phyloP scores from a whole-genome alignment of 768 basidiomycete species.

The Mycena albidolilacea region DNA sequence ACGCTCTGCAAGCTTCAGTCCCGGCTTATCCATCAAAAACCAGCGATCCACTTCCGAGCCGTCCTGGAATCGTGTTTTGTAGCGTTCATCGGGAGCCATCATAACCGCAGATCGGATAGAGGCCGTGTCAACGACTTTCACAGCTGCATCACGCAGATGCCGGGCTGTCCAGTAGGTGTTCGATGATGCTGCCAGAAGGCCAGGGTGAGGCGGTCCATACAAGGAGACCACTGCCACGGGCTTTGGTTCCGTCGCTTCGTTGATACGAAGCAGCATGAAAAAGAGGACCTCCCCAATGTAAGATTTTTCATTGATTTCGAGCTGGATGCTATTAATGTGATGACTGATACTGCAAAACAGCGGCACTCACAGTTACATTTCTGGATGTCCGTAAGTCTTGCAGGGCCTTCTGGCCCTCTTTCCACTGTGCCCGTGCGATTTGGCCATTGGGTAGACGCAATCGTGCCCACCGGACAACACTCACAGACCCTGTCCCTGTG shows the following conservation, averaged over 20 bases:
- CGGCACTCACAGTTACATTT: slow-evolving; percentile 27
- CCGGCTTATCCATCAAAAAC: slow-evolving; percentile 19
- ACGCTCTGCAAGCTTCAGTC: background rate
- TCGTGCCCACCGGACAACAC: slow-evolving; percentile 40
- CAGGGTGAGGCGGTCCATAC: slow-evolving; percentile 40
- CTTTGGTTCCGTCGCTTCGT: background rate
- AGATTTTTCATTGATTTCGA: background rate
- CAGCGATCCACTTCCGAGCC: slow-evolving; percentile 13
- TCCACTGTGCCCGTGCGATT: slow-evolving; percentile 38
- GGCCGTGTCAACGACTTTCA: slow-evolving; percentile 37
- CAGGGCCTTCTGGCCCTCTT: slow-evolving; percentile 33
- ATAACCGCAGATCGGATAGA: slow-evolving; percentile 43
- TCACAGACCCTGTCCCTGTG: background rate
- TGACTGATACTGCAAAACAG: too few relatives aligned
- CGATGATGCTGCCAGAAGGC: slow-evolving; percentile 38
- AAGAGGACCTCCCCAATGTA: slow-evolving; percentile 15
- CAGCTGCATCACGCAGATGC: slow-evolving; percentile 32
- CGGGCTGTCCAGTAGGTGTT: slow-evolving; percentile 41
- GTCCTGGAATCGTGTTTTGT: background rate
- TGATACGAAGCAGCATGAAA: background rate
- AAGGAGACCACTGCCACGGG: slow-evolving; percentile 41
- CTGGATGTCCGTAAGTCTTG: slow-evolving; percentile 34
- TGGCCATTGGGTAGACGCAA: slow-evolving; percentile 44
- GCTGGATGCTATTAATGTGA: background rate
- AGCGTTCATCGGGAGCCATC: slow-evolving; percentile 39